A percentile compares a stretch with the other conserved stretches of the same genome.
phyloP scores from a whole-genome alignment of 2,329 filamentous ascomycete genomes.

The Rutstroemia sydowiana region DNA sequence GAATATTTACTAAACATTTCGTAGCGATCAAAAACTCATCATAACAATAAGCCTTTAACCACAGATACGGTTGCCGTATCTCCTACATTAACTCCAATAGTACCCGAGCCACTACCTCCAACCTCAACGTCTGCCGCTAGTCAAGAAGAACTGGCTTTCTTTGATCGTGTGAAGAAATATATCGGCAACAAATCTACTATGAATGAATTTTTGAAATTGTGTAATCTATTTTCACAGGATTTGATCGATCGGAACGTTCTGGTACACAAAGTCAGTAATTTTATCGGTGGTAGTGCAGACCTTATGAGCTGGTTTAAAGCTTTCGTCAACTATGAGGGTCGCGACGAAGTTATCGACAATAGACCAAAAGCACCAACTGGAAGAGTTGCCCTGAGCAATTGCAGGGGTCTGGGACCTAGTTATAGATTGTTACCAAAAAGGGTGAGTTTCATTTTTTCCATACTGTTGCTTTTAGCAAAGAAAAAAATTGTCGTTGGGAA shows the following conservation, averaged over 20 bases:
- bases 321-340: slow-evolving; percentile 71
- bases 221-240: slow-evolving; percentile 90
- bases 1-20: slow-evolving; percentile 7
- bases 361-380: slow-evolving; percentile 67
- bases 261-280: slow-evolving; percentile 73
- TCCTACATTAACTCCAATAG: slow-evolving; percentile 78
- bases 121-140: slow-evolving; percentile 65
- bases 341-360: slow-evolving; percentile 74
- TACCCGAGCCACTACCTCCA: slow-evolving; percentile 81
- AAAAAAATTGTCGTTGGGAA: background rate
- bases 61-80: slow-evolving; percentile 44
- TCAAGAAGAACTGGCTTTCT: slow-evolving; percentile 84
- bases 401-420: slow-evolving; percentile 88
- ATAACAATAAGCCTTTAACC: slow-evolving; percentile 35
- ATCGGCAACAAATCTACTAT: slow-evolving; percentile 88
- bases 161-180: slow-evolving; percentile 93
- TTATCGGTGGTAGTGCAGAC: slow-evolving; percentile 82
- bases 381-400: slow-evolving; percentile 89
- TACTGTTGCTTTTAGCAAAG: background rate
- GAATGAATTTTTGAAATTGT: slow-evolving; percentile 94
- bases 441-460: slow-evolving; percentile 35
- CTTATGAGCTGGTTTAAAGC: slow-evolving; percentile 82
- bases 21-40: slow-evolving; percentile 64
- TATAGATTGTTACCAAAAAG: slow-evolving; percentile 87
- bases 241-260: slow-evolving; percentile 81